Percentiles rank a stretch among this genome's conserved stretches.
Evolutionary conservation across 1,284 basidiomycete species (phyloP).

Genomic region (Papiliotrema flavescens): DNA sequence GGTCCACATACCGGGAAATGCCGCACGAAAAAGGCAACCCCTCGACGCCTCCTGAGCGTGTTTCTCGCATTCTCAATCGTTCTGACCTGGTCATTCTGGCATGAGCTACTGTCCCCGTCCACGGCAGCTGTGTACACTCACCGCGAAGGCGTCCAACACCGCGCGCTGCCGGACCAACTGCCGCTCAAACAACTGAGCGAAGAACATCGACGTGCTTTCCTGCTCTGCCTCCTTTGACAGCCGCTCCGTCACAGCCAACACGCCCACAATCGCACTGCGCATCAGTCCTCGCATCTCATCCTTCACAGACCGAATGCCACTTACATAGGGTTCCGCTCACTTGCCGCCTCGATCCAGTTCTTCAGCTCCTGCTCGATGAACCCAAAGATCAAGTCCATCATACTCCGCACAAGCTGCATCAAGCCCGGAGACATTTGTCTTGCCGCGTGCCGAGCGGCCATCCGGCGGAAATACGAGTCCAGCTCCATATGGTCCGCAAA

Average conservation of each 20-base stretch:
- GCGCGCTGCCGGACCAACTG: constrained; percentile 72
- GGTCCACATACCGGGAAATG: constrained; percentile 67
- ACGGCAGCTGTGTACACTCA: constrained; percentile 50
- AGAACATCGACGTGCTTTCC: constrained; percentile 70
- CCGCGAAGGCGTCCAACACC: constrained; percentile 72
- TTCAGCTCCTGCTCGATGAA: constrained; percentile 82
- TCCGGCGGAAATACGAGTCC: constrained; percentile 88
- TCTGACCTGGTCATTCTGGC: constrained; percentile 78
- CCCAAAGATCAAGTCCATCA: constrained; percentile 93
- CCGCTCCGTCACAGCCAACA: constrained; percentile 76
- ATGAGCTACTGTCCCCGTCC: not conserved
- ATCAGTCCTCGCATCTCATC: not conserved
- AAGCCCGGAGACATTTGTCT: constrained; percentile 64
- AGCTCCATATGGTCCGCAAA: constrained; percentile 95
- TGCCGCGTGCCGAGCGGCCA: constrained; percentile 67
- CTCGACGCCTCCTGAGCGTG: constrained; percentile 69
- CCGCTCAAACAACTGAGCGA: constrained; percentile 70
- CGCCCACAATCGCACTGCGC: constrained; percentile 70
- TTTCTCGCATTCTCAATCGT: constrained; percentile 82
- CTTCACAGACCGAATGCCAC: constrained; percentile 39
- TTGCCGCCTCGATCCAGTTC: constrained; percentile 73
- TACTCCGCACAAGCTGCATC: constrained; percentile 73
- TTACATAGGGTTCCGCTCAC: constrained; percentile 74
- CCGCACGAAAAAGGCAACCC: constrained; percentile 88
- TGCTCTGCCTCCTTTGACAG: constrained; percentile 69